A percentile compares a stretch with the other conserved stretches of the same genome.
Evolutionary conservation across 2,329 filamentous ascomycete species (phyloP).

Genomic region (Diaporthe sp.): DNA sequence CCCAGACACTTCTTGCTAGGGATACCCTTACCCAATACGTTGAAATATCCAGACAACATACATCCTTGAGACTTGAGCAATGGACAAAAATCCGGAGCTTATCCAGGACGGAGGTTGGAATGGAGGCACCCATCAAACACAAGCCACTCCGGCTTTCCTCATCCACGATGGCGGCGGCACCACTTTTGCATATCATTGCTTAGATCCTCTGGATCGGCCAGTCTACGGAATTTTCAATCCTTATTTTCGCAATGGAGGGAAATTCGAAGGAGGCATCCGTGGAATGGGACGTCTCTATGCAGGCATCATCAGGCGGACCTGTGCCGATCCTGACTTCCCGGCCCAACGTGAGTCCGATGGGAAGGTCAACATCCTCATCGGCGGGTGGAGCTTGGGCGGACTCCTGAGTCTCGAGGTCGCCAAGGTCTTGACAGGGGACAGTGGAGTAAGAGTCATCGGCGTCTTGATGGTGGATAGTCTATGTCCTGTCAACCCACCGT

Average conservation of each 20-base stretch:
- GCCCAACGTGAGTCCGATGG: neutral
- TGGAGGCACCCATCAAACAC: neutral
- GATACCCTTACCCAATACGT: neutral
- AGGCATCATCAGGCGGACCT: neutral
- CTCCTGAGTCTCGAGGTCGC: neutral
- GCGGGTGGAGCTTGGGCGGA: neutral
- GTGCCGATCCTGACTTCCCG: neutral
- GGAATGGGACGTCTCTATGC: neutral
- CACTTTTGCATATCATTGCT: neutral
- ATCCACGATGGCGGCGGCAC: neutral
- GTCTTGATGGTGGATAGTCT: neutral
- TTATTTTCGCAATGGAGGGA: neutral
- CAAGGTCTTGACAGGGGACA: neutral
- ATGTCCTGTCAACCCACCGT: neutral
- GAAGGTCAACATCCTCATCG: neutral
- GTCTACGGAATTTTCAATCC: neutral
- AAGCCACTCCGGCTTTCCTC: neutral
- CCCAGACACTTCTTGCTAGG: neutral
- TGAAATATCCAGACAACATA: neutral
- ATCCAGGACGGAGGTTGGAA: neutral
- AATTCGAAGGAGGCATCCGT: neutral
- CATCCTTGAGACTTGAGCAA: neutral
- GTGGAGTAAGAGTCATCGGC: neutral
- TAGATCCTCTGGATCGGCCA: constrained; percentile 2
- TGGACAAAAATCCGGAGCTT: neutral